phyloP scores from a whole-genome alignment of 495 filamentous ascomycete species.

The Xeromyces bisporus region DNA sequence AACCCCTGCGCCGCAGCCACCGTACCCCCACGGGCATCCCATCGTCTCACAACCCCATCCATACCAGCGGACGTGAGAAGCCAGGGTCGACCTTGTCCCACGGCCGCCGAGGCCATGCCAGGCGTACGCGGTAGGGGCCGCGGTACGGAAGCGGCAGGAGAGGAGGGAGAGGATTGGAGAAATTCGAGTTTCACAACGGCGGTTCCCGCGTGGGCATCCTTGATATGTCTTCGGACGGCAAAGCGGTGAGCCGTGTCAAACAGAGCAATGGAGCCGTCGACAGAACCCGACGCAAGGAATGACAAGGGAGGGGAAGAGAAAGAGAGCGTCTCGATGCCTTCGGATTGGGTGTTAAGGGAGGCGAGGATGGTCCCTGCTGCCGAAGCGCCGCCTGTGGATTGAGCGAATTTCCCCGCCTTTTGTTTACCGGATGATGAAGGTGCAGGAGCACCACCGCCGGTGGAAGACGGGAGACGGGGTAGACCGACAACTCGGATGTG shows the following conservation, averaged over 20 bases:
- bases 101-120: conserved; percentile 3
- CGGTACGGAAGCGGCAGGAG: conserved; percentile 9
- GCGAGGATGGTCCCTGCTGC: conserved; percentile 70
- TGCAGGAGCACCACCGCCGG: conserved; percentile 16
- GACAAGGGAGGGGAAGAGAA: conserved; percentile 62
- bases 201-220: conserved; percentile 60
- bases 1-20: conserved; percentile 43
- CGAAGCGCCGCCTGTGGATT: conserved; percentile 28
- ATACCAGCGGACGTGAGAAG: conserved; percentile 66
- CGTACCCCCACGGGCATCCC: conserved; percentile 74
- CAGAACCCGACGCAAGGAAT: conserved; percentile 72
- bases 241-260: conserved; percentile 76
- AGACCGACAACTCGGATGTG: conserved; percentile 69
- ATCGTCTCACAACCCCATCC: conserved; percentile 72
- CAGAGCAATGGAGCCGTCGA: conserved; percentile 78
- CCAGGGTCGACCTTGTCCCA: conserved; percentile 30
- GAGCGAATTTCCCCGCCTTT: conserved; percentile 14
- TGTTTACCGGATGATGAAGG: conserved; percentile 22
- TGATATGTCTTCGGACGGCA: conserved; percentile 61
- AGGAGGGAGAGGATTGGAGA: conserved; percentile 28
- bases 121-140: conserved; percentile 7
- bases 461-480: conserved; percentile 40
- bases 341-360: conserved; percentile 49
- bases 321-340: conserved; percentile 69
- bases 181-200: conserved; percentile 90